Evolutionary conservation across 768 basidiomycete genomes (phyloP), one percentile per base, ranked within the genome.

Genomic region (Hypsizygus marmoreus): DNA sequence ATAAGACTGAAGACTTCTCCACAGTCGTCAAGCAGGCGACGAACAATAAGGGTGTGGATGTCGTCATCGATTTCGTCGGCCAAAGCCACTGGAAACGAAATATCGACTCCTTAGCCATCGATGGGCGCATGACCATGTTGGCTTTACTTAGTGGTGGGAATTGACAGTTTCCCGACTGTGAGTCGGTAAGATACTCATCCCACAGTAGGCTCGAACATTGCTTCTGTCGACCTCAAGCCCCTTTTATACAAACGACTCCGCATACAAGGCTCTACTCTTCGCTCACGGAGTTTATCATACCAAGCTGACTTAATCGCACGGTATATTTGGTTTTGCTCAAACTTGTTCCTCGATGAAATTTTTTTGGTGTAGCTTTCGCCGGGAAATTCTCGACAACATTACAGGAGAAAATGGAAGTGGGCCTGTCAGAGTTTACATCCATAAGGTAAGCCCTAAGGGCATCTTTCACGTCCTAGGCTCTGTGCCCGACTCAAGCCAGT

Each of bases 231-330:
- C 62, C 68, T 97, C 35, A 57, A 56, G 4, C 84, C 82, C 8
- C 79, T 97, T 43, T 70, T 95, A 46, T 83, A 73, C 65, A 97
- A 95, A 69, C 83, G 93, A 13, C 79, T 97, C 40, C 82, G 84
- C 19, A 85, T 97, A 40, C 85, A 92, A 65, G 93, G 94, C 16
- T 90, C 91, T 16, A 95, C 92, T 2, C 70, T 97, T 23, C 82
- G 93, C 17, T 81, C 86, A 23, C 81, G 91, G 34, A 77, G 80
- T 19, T 57, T 73, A n/a, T 71, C 76, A 51, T 97, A 95, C 64
- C 92, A 97, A 65, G 74, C 78, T 3, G 77, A 86, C 16, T 72
- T 95, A 39, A 76, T 90, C 44, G 61, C 66, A 32, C 74, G 73
- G 86, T 83, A 50, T 38, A 72, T 57, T 19, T 40, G 24, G 4